Conservation (phyloP, 495 filamentous ascomycete species). For the Lepraria neglecta region DNA sequence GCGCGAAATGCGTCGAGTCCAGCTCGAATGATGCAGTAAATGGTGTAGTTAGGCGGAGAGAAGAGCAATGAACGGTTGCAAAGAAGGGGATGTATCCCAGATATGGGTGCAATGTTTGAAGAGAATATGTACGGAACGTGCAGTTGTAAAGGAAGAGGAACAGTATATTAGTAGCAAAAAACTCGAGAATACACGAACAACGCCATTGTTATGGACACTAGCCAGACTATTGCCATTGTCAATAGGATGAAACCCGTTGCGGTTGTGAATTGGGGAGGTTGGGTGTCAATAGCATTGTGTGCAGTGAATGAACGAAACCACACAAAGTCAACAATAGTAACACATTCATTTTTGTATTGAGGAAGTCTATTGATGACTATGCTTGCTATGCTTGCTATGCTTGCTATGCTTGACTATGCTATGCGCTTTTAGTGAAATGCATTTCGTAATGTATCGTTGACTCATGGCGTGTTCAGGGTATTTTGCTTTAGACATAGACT, state of each 20-base stretch:
- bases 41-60: too few relatives aligned
- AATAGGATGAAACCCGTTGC: neutral
- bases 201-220: neutral
- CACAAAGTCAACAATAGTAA: neutral
- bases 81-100: neutral
- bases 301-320: neutral
- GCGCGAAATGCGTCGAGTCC: too few relatives aligned
- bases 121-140: neutral
- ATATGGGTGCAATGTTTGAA: neutral
- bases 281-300: conserved; percentile 1
- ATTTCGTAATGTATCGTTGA: conserved; percentile 10
- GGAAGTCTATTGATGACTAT: neutral
- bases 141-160: neutral
- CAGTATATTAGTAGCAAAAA: neutral
- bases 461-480: conserved; percentile 9
- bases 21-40: too few relatives aligned
- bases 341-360: neutral
- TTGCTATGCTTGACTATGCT: conserved; percentile 11
- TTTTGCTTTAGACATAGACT: conserved; percentile 12
- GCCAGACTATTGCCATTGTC: neutral
- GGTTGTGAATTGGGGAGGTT: neutral
- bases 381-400: conserved; percentile 10
- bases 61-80: neutral
- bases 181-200: neutral
- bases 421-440: conserved; percentile 8